Base-by-base conservation (phyloP, 1,284 basidiomycete species). In the Tranzscheliella williamsii region DNA sequence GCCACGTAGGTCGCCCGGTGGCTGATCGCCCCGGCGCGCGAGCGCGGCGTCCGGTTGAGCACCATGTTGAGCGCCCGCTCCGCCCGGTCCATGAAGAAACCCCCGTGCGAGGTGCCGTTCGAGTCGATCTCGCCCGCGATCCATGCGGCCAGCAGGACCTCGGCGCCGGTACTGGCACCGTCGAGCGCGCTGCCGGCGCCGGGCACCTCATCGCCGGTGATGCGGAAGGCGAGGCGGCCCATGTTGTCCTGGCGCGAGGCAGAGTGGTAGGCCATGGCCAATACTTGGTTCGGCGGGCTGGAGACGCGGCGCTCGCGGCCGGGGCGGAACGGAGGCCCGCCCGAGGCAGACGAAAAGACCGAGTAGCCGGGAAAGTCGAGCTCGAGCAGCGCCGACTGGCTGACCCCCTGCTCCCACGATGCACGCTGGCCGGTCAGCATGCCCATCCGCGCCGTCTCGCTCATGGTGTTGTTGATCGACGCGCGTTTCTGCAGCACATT, bases 41-140 rank as follows among this genome's bases (percentile, higher is more conserved):
- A 51, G 0, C 55, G 53, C 4, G 90, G 88, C 1, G 87, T 89
- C 0, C 79, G 78, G 24, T 83, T 76, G 31, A 89, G 79, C 22
- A 92, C 77, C 72, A 83, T 93, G 26, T 86, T 79, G 23, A 94
- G 80, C 79, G 95, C 86, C 36, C 84, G 83, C 48, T 68, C 75
- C 5, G 87, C 89, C 5, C 90, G 88, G 1, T 80, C 81, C 0
- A 81, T 82, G 77, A 87, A 94, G 50, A 49, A 67, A 9, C 66
- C 60, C 3, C 26, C 23, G 2, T 53, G 26, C 30, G 46, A 32
- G 24, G 24, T 45, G 1, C 56, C 66, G 11, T 54, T 57, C n/a
- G 21, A 33, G 36, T 58, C 38, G 41, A 76, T 64, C 37, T 72
- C 60, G 26, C 72, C 71, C 12, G 37, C 34, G 21, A 68, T 24